Conservation (phyloP, 768 basidiomycete genomes). For the Coprinopsis strossmayeri region DNA sequence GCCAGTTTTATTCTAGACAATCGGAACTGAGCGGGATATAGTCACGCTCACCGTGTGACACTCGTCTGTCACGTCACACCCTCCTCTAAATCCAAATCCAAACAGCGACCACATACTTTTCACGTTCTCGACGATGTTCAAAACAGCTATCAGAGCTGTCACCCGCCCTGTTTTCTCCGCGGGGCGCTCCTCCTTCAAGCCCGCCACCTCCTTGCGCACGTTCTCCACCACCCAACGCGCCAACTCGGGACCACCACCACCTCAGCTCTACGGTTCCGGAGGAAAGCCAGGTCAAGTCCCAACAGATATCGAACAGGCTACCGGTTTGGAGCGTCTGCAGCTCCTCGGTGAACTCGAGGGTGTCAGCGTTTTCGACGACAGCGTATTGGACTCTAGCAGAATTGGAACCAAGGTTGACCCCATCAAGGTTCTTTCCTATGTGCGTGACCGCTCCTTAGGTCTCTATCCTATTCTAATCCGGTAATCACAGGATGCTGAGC, state of each 20-base stretch:
- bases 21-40: constrained; percentile 5
- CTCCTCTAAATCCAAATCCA: too few species aligned
- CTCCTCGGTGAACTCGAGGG: constrained; percentile 85
- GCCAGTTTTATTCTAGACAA: background rate
- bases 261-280: constrained; percentile 66
- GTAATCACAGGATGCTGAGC: constrained; percentile 62
- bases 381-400: constrained; percentile 77
- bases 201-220: constrained; percentile 37
- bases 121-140: constrained; percentile 28
- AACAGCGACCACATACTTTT: constrained; percentile 1
- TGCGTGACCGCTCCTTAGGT: constrained; percentile 32
- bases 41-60: background rate
- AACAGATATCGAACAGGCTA: constrained; percentile 85
- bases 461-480: constrained; percentile 5
- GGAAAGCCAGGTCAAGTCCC: constrained; percentile 70
- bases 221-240: constrained; percentile 53
- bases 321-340: constrained; percentile 95
- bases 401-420: constrained; percentile 86
- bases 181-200: constrained; percentile 30
- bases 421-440: constrained; percentile 80
- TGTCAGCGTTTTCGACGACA: constrained; percentile 83
- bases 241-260: constrained; percentile 53
- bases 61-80: background rate
- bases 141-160: constrained; percentile 38
- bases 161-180: constrained; percentile 36